phyloP scores from a whole-genome alignment of 345 rosid genomes.

The Dipteronia sinensis region DNA sequence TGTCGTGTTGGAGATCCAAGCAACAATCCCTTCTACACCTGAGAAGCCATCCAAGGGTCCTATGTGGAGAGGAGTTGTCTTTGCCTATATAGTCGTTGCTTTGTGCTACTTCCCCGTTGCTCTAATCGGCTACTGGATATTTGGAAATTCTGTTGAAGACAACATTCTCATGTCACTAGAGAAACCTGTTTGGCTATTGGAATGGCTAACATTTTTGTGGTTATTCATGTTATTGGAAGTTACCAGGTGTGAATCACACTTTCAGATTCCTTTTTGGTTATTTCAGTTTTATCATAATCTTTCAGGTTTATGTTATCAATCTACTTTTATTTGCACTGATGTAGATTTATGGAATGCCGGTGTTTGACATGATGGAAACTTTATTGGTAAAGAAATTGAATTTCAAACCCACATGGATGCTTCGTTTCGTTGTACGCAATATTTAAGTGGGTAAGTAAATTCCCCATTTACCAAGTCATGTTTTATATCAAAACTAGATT shows the following conservation, averaged over 20 bases:
- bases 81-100: conserved; percentile 70
- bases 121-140: conserved; percentile 59
- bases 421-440: conserved; percentile 51
- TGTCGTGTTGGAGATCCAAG: conserved; percentile 80
- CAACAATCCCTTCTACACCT: conserved; percentile 78
- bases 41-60: conserved; percentile 78
- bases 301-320: neutral
- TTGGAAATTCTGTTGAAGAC: conserved; percentile 54
- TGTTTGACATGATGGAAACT: conserved; percentile 70
- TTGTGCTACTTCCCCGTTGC: conserved; percentile 84
- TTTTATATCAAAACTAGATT: neutral
- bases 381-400: conserved; percentile 53
- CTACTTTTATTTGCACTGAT: neutral
- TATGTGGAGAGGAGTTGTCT: conserved; percentile 72
- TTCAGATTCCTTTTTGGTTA: neutral
- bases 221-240: conserved; percentile 76
- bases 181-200: conserved; percentile 73
- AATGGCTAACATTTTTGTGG: conserved; percentile 73
- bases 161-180: conserved; percentile 58
- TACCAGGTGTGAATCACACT: conserved; percentile 54
- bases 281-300: neutral
- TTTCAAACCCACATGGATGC: conserved; percentile 39
- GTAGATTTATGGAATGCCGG: conserved; percentile 68
- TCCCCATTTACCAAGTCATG: neutral
- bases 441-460: conserved; percentile 51